A percentile compares a stretch with the other conserved stretches of the same genome.
These are phyloP conservation scores for Grosmannia clavigera DNA, from an alignment of 2,329 filamentous ascomycete species.

Conservation along the genomic window DNA sequence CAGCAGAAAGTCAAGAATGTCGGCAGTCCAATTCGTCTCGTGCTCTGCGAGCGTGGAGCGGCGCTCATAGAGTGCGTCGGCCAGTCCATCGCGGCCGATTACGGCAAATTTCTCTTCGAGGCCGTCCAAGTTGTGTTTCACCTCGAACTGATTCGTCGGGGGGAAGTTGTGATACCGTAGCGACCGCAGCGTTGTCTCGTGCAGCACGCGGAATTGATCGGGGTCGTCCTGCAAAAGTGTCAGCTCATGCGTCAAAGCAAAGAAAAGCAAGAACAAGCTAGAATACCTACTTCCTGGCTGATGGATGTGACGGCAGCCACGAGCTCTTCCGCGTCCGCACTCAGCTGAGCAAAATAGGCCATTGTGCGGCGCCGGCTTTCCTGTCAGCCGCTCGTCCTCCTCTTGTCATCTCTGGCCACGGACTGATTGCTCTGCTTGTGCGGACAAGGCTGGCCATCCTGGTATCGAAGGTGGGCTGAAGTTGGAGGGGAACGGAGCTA, in stretches of 20 bases:
- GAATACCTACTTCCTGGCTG: conserved; percentile 27
- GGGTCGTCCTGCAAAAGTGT: conserved; percentile 16
- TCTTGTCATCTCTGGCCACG: background rate
- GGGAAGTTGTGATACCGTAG: conserved; percentile 44
- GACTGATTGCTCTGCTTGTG: too few relatives aligned
- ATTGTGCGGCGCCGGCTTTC: conserved; percentile 29
- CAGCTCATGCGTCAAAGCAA: background rate
- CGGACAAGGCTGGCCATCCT: too few relatives aligned
- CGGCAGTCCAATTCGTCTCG: conserved; percentile 57
- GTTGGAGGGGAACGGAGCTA: background rate
- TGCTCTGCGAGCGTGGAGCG: conserved; percentile 15
- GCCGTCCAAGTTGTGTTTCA: conserved; percentile 51
- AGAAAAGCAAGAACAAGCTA: conserved; percentile 15
- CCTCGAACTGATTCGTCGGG: conserved; percentile 65
- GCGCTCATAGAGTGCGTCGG: conserved; percentile 48
- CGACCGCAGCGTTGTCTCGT: conserved; percentile 36
- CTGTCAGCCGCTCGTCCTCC: background rate
- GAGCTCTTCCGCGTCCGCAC: conserved; percentile 56
- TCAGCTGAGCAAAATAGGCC: conserved; percentile 57
- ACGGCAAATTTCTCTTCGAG: conserved; percentile 81
- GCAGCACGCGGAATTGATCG: conserved; percentile 28
- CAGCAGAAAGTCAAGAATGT: conserved; percentile 66
- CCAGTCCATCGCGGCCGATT: conserved; percentile 65
- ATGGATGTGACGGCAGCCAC: conserved; percentile 50
- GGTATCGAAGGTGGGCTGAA: too few relatives aligned